Evolutionary conservation across 257 asterid genomes (phyloP).

Genomic region (Nicotiana tabacum): DNA sequence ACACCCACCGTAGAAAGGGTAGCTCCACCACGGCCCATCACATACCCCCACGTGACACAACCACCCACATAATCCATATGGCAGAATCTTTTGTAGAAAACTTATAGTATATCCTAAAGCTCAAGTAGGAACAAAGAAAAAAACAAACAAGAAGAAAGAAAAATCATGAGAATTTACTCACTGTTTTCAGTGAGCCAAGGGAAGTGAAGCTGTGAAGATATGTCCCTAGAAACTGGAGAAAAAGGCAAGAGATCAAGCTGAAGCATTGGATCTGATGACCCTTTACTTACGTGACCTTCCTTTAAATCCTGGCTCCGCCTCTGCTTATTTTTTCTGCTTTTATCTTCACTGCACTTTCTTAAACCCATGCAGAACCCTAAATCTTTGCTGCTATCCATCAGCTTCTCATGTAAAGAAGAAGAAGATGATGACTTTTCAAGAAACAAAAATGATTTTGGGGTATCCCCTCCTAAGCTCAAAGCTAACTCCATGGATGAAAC

Average conservation of each 20-base stretch:
- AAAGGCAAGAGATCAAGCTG: slow-evolving; percentile 85
- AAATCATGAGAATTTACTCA: slow-evolving; percentile 11
- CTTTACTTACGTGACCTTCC: slow-evolving; percentile 12
- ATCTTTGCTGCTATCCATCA: slow-evolving; percentile 17
- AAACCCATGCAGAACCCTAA: slow-evolving; percentile 80
- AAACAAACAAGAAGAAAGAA: neutral
- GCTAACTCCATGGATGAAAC: slow-evolving; percentile 56
- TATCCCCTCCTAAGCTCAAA: slow-evolving; percentile 65
- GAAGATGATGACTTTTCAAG: slow-evolving; percentile 27
- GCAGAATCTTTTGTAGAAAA: neutral
- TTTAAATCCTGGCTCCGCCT: neutral
- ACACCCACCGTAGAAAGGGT: too few species aligned
- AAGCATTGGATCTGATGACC: slow-evolving; percentile 57
- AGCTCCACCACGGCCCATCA: too few species aligned
- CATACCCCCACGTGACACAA: too few species aligned
- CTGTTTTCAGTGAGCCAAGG: slow-evolving; percentile 70
- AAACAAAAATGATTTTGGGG: slow-evolving; percentile 48
- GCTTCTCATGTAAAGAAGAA: slow-evolving; percentile 15
- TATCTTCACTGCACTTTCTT: slow-evolving; percentile 12
- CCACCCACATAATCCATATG: neutral
- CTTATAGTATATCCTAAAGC: neutral
- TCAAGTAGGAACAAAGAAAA: neutral
- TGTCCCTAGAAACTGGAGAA: slow-evolving; percentile 38
- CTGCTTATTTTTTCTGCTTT: neutral
- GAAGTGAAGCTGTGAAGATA: slow-evolving; percentile 33